Base-by-base conservation (phyloP, 1,284 basidiomycete species). In the Ceratobasidium sp. region DNA sequence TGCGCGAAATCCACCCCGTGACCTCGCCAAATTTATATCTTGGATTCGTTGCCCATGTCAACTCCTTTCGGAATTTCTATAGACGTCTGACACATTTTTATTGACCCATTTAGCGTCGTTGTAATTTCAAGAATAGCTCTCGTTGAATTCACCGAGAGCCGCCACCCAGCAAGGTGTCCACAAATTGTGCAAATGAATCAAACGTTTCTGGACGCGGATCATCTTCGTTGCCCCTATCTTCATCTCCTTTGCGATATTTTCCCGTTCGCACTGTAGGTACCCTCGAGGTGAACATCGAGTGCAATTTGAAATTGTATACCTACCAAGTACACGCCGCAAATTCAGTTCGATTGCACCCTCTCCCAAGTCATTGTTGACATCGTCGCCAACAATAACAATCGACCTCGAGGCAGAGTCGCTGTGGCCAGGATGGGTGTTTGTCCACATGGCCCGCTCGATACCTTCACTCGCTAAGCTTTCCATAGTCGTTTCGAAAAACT, bases 311-410 rank as follows among this genome's bases (percentile, higher is more conserved):
- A 61, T 28, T 28, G 44, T 61, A 60, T 60, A 78, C 80, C 61
- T 73, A 88, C 89, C 89, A n/a, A 92, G 80, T 2, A 90, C 83
- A 48, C 89, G 79, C 83, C 84, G 85, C 58, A 92, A 78, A 2
- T 86, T 85, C 0, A 91, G 81, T 73, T 87, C 85, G 0, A 83
- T 71, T 1, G 88, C 87, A 0, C 88, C 89, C 3, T 81, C 85
- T 0, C 89, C 88, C 2, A 91, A 82, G 79, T 92, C 90, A 33
- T 86, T 84, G 44, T 83, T 81, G 0, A 87, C 81, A 76, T 92
- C 90, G 77, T 92, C 90, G 6, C 89, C 89, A 25, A 90, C 83
- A 51, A 91, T 83, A 3, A 83, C 88, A 21, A 90, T 82, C 18
- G 79, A 80, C 8, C 81, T 12, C 11, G 63, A 67, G 9, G 63